A percentile compares a stretch with the other conserved stretches of the same genome.
These are phyloP conservation scores for Neopestalotiopsis clavispora DNA, from an alignment of 2,329 filamentous ascomycete species.

Conservation along the genomic window DNA sequence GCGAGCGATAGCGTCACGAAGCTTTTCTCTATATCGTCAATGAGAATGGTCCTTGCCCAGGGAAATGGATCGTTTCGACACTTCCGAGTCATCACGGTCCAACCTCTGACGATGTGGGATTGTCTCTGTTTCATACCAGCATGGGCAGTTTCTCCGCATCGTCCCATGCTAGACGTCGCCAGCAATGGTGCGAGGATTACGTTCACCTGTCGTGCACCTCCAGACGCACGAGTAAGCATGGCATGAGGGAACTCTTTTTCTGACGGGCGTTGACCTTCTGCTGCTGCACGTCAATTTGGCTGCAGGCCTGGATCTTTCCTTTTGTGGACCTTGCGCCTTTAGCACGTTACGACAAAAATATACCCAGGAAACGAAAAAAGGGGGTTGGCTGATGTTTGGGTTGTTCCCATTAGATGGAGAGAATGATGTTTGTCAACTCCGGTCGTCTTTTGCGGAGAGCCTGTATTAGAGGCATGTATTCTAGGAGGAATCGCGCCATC, in stretches of 20 bases:
- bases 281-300: not conserved
- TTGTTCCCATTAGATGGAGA: constrained; percentile 32
- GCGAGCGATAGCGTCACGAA: not conserved
- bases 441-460: constrained; percentile 6
- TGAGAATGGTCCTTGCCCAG: not conserved
- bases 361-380: constrained; percentile 33
- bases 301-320: constrained; percentile 1
- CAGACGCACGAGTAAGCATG: not conserved
- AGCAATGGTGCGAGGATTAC: not conserved
- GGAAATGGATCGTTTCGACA: not conserved
- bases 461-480: constrained; percentile 40
- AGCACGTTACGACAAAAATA: constrained; percentile 31
- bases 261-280: not conserved
- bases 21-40: not conserved
- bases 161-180: not conserved
- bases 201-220: not conserved
- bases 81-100: not conserved
- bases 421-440: constrained; percentile 32
- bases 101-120: not conserved
- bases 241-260: not conserved
- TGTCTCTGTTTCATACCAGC: not conserved
- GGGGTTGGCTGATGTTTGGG: constrained; percentile 27
- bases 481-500: constrained; percentile 34
- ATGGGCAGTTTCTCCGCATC: not conserved
- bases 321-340: constrained; percentile 23